These are phyloP conservation scores for Knoxia roxburghii DNA, from an alignment of 257 asterid species.

Conservation along the genomic window DNA sequence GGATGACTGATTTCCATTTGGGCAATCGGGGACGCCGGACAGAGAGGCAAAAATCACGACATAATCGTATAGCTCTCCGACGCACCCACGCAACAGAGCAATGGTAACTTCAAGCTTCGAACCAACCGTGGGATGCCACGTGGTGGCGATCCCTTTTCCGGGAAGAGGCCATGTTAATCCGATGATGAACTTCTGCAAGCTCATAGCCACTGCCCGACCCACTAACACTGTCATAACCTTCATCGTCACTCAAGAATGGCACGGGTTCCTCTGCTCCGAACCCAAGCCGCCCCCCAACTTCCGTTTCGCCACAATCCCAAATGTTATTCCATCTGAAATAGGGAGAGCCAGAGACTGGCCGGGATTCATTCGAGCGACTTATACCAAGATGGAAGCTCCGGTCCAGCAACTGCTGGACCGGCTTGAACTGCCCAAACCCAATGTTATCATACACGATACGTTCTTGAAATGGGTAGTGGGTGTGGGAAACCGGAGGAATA, in stretches of 20 bases:
- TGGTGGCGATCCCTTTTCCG: constrained; percentile 70
- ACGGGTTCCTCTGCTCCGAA: constrained; percentile 29
- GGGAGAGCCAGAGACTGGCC: constrained; percentile 34
- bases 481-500: constrained; percentile 38
- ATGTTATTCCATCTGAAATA: constrained; percentile 53
- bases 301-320: constrained; percentile 41
- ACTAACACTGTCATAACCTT: constrained; percentile 25
- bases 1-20: too few species aligned
- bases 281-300: constrained; percentile 31
- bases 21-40: too few species aligned
- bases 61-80: too few species aligned
- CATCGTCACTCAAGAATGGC: constrained; percentile 48
- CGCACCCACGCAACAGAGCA: background rate
- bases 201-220: constrained; percentile 24
- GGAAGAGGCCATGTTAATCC: constrained; percentile 87
- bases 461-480: constrained; percentile 28
- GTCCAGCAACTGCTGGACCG: constrained; percentile 43
- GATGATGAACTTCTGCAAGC: constrained; percentile 29
- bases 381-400: constrained; percentile 42
- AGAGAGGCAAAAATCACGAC: too few species aligned
- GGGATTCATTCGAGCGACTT: constrained; percentile 27
- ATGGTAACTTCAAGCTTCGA: constrained; percentile 6
- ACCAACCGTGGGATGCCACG: constrained; percentile 29
- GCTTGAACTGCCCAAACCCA: constrained; percentile 30
- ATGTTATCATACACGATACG: constrained; percentile 36